Evolutionary conservation across 441 rosid genomes (phyloP), one percentile per base, ranked within the genome.

Genomic region (Pelargonium fulgidum): DNA sequence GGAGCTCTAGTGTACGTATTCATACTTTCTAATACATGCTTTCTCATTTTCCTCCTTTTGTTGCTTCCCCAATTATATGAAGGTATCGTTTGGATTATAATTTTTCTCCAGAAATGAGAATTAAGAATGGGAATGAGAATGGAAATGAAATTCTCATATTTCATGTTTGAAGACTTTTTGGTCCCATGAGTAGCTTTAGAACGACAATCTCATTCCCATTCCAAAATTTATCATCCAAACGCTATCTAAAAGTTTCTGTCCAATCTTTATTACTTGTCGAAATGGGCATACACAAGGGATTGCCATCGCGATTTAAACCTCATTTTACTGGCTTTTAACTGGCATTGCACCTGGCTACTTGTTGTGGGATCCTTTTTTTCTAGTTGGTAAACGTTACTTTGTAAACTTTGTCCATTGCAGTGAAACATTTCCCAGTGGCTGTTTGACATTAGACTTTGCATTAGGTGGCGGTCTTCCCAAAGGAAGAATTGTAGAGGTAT

Each of bases 391-490:
- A 47, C 24, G n/a, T 74, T 62, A 48, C 14, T 56, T 17, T 54
- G 68, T 16, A 70, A 29, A 17, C 69, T 56, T 71, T 74, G 42
- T 20, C 72, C 11, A 26, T 78, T 75, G 74, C 84, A 90, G 98
- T 10, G 96, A 90, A 81, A 90, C 98, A 52, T 92, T 92, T 80
- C 88, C 97, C 2, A 87, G 98, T 76, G 98, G 98, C 78, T 78
- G 92, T 70, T 83, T 93, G 87, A 88, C 91, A 0, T 85, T 93
- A 70, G 97, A 93, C 88, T 86, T 89, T 78, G 98, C 98, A 69
- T 86, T 93, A 67, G 96, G 98, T 22, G 98, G 98, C 62, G 98
- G 98, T 54, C 83, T 89, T 75, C 97, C 98, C 39, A 93, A 81
- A 76, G 98, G 98, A 66, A 84, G 98, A 76, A 83, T 93, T 80